Base-by-base conservation (phyloP, 305 asterid genomes). In the Striga hermonthica region DNA sequence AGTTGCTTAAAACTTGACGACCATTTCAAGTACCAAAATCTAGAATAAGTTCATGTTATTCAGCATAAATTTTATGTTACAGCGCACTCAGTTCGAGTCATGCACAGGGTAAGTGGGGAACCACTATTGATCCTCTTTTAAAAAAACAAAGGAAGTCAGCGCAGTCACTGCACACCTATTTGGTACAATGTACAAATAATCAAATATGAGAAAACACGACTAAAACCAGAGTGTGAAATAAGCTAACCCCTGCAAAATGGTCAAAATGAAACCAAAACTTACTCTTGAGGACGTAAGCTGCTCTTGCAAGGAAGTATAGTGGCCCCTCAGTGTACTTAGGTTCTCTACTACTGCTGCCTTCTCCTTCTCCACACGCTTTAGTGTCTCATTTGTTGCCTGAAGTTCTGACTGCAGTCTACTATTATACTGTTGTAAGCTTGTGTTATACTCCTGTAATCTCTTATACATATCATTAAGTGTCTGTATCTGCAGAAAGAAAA, bases 241-340 rank as follows among this genome's bases (percentile, higher is more conserved):
- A 6, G 12, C 35, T 6, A 40, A 50, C 55, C 15, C 36, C 31
- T 1, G 12, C 15, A 6, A 35, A 13, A 37, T 14, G 10, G 49
- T 34, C 8, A 35, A 34, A 47, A 38, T 75, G 79, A 34, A 10
- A 0, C 4, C 59, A 9, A 62, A 37, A 74, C 82, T 75, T 65
- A 89, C 96, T 69, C 83, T 81, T 60, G 87, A 80, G 38, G 91
- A 76, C 40, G 85, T 67, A 57, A 86, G 90, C 72, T 87, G 96
- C 66, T 84, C 96, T 76, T 83, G 90, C 82, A 89, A 71, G 65
- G 95, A 84, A 31, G 87, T 74, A 40, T 76, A 76, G 47, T 81
- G 92, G 48, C 95, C 96, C 80, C 95, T 80, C 74, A 84, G 76
- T 36, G 87, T 83, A 79, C 95, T 80, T 60, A 83, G 84, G 60